Base-by-base conservation (phyloP, 768 basidiomycete species). In the Mycena pura region DNA sequence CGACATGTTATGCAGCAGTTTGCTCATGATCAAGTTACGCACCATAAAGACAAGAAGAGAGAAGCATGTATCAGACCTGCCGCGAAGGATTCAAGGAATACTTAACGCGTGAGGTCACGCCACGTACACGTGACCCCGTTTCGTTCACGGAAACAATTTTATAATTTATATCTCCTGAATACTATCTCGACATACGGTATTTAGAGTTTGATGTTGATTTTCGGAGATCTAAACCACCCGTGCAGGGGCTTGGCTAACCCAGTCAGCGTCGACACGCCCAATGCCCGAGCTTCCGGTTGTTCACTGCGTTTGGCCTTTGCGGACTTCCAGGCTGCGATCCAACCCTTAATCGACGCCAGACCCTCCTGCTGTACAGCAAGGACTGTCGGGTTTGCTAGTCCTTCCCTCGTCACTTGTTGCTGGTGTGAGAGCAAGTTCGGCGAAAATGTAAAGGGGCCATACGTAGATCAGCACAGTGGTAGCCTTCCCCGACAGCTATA, bases 391-490 rank as follows among this genome's bases (percentile, higher is more conserved):
- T 90, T 88, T 6, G 77, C 78, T 5, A 63, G 21, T 1, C 79
- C 85, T 41, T 66, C 57, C 0, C 24, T 6, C 10, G 60, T 65
- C 32, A 51, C 64, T 65, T 22, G 28, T 14, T 13, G 45, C 8
- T 27, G 24, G 31, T 3, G 7, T 43, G 7, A 15, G 24, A 1
- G 24, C 51, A 0, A 21, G 39, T 47, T 27, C 8, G 6, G 24
- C 21, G 1, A 10, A 2, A 22, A 6, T 4, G 22, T 13, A 13
- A 40, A 41, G 7, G 27, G 21, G 62, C 36, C 0, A 75, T 72
- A 52, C 74, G 41, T 45, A 92, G 69, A 66, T 91, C 89, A 17
- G 89, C 86, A 68, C 82, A 82, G 65, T 91, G 90, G 80, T 88
- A 91, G 0, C 86, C 90, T 62, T 88, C 81, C 24, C 84, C 75